Evolutionary conservation across 2,329 filamentous ascomycete genomes (phyloP), one percentile per base, ranked within the genome.

Genomic region (Colletotrichum trifolii): DNA sequence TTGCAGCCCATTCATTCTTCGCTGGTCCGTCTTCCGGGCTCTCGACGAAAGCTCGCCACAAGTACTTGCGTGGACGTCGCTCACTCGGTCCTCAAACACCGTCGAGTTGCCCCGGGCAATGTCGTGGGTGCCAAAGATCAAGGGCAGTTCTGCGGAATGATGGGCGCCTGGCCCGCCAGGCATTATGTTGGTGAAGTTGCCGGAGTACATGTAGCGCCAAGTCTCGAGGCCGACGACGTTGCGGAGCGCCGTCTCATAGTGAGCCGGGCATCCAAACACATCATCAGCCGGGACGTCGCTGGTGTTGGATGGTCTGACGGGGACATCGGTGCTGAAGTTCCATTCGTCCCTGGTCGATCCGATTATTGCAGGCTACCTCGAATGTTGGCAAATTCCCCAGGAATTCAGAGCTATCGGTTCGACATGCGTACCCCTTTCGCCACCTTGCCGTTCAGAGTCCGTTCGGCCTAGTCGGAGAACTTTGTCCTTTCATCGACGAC

Each of bases 51-150:
- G 58, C 52, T 6, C 54, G 25, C 58, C 58, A 61, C 40, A 52
- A n/a, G 13, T 61, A n/a, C 50, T 35, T 61, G 58, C 58, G 55
- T 61, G 12, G 12, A 11, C 11, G 8, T 55, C 25, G 8, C 58
- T 61, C 2, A 52, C 48, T 15, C 17, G 49, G 42, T 55, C 54
- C 42, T 61, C 58, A 12, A 61, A 52, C 13, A 11, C 10, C 0
- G 49, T 61, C 12, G 58, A 60, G n/a, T 53, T 60, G 8, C 10
- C 56, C 3, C 56, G 47, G 11, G 46, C 54, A 17, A 57, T 52
- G 34, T 71, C 66, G 35, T 71, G 67, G 5, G 75, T 77, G 2
- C 74, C 74, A 45, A 76, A 76, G 0, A 77, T 50, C 40, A 75
- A 53, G 8, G 75, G 75, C 48, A 76, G 63, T 62, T 77, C 74